Evolutionary conservation across 2,329 filamentous ascomycete genomes (phyloP), one percentile per base, ranked within the genome.

Genomic region (Phyllachora maydis): DNA sequence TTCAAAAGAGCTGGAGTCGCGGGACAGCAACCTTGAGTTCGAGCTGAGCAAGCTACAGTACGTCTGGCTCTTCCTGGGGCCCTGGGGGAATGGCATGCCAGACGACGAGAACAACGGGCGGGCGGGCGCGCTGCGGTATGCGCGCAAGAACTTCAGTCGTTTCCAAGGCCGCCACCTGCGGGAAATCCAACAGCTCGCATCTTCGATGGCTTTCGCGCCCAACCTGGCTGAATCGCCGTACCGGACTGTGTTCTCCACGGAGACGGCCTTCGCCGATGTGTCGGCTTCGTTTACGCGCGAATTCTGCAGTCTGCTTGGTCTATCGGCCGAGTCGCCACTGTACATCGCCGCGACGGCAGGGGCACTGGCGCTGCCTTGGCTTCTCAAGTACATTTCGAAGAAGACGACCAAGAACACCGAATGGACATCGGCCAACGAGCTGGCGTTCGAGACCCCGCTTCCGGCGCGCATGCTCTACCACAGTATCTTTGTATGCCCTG

Each of bases 401-500:
- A 83, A 90, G 58, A 76, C 76, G 37, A 71, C 81, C 36, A 83
- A 85, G 47, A 71, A 78, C 31, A 91, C 85, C 0, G 83, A 91
- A 46, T 98, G 88, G 88, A 93, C 83, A 1, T 83, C 79, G 4
- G 65, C 76, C 30, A 72, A 88, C 39, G 88, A 98, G 46, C 56
- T 98, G 11, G 81, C 85, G 0, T 88, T 83, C 41, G 61, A 78
- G 37, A 70, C 65, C 2, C 59, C 65, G 3, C 48, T 71, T 2
- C 64, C 65, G 1, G 41, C 46, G 23, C 59, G 54, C 33, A 67
- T 67, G 61, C 54, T 71, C 23, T 98, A 91, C 54, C 88, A 98
- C 46, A 77, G 77, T 26, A 93, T 98, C 41, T 98, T 98, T 42
- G 88, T 98, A 19, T 98, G 88, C 41, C 88, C 88, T 0, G 88